These are phyloP conservation scores for Gilbertella persicaria DNA, from an alignment of 371 early-diverging fungal species.

Conservation along the genomic window DNA sequence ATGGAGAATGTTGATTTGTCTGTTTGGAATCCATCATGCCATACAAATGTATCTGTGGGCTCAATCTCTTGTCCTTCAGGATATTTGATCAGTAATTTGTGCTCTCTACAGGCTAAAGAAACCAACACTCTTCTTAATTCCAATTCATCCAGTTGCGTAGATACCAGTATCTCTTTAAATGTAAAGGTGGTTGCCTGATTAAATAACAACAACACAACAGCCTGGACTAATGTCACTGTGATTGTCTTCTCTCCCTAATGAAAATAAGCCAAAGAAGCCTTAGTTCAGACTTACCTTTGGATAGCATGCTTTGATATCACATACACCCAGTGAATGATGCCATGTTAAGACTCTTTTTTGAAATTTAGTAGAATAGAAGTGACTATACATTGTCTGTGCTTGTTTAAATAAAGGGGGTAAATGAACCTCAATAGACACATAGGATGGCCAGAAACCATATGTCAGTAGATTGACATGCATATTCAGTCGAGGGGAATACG, in stretches of 20 bases:
- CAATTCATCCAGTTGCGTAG: conserved; percentile 49
- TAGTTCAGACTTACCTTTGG: conserved; percentile 40
- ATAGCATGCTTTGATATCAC: conserved; percentile 73
- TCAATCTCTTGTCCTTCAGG: conserved; percentile 53
- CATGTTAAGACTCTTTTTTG: conserved; percentile 80
- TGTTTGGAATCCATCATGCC: conserved; percentile 70
- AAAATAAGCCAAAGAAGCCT: too few species aligned
- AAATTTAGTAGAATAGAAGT: conserved; percentile 77
- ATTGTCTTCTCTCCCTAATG: conserved; percentile 72
- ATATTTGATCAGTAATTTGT: conserved; percentile 71
- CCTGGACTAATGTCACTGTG: conserved; percentile 75
- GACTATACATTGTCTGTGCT: conserved; percentile 69
- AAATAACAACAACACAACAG: conserved; percentile 75
- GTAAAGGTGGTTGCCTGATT: conserved; percentile 61
- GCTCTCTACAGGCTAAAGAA: conserved; percentile 82
- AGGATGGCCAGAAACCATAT: conserved; percentile 91
- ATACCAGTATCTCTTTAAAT: background rate
- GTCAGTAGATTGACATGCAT: conserved; percentile 83
- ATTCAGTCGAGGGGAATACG: conserved; percentile 4
- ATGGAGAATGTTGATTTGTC: conserved; percentile 74
- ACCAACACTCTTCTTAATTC: conserved; percentile 82
- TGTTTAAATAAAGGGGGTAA: conserved; percentile 60
- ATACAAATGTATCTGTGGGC: conserved; percentile 67
- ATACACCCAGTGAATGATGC: conserved; percentile 82
- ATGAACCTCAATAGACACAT: conserved; percentile 67